Evolutionary conservation across 176 grass and related monocot species (phyloP).

Genomic region (Sorghum bicolor): Sorghum_bicolor_NCBIv3 NC_012870.2:12210001-12210500

Average conservation of each 20-base stretch:
- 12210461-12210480: slow-evolving; percentile 39
- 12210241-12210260: slow-evolving; percentile 65
- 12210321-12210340: slow-evolving; percentile 75
- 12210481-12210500: slow-evolving; percentile 65
- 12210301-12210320: slow-evolving; percentile 75
- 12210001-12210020: slow-evolving; percentile 93
- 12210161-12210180: slow-evolving; percentile 88
- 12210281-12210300: slow-evolving; percentile 97
- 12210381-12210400: slow-evolving; percentile 67
- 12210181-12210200: slow-evolving; percentile 70
- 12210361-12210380: slow-evolving; percentile 78
- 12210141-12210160: slow-evolving; percentile 66
- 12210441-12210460: slow-evolving; percentile 92
- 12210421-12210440: slow-evolving; percentile 96
- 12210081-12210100: slow-evolving; percentile 39
- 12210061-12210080: slow-evolving; percentile 73
- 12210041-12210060: slow-evolving; percentile 90
- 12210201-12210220: slow-evolving; percentile 67
- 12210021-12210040: slow-evolving; percentile 78
- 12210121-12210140: slow-evolving; percentile 32
- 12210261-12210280: slow-evolving; percentile 84
- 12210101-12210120: slow-evolving; percentile 34
- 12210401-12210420: slow-evolving; percentile 88
- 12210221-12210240: slow-evolving; percentile 75
- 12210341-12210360: slow-evolving; percentile 92